Conservation (phyloP, 2,329 filamentous ascomycete genomes). For the Neocucurbitaria cava region DNA sequence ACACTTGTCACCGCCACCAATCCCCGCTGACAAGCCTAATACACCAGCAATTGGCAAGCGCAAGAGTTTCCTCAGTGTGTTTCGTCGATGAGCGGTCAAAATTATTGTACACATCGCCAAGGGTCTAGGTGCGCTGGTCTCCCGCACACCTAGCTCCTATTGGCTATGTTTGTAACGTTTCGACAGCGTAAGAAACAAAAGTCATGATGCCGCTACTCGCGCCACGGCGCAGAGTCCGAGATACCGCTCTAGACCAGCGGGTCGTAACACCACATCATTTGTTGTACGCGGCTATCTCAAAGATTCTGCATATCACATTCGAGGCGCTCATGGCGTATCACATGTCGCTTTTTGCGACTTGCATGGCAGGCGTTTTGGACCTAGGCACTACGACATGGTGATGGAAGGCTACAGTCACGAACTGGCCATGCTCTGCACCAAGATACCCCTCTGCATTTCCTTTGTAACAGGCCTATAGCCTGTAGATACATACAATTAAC, state of each 20-base stretch:
- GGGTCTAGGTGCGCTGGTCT: background rate
- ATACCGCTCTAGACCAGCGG: slow-evolving; percentile 1
- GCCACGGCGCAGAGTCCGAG: background rate
- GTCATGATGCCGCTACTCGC: background rate
- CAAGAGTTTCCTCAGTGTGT: slow-evolving; percentile 56
- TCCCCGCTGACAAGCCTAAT: slow-evolving; percentile 36
- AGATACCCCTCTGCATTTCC: slow-evolving; percentile 15
- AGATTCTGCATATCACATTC: slow-evolving; percentile 12
- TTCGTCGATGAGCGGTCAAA: slow-evolving; percentile 38
- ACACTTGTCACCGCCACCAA: slow-evolving; percentile 33
- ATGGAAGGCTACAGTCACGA: background rate
- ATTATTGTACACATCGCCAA: background rate
- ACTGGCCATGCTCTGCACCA: background rate
- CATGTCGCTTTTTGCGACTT: slow-evolving; percentile 4
- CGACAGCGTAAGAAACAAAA: slow-evolving; percentile 4
- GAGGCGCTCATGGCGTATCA: slow-evolving; percentile 1
- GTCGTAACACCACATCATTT: slow-evolving; percentile 8
- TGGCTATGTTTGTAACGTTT: background rate
- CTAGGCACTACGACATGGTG: slow-evolving; percentile 4
- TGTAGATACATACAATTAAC: slow-evolving; percentile 5
- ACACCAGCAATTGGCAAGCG: slow-evolving; percentile 53
- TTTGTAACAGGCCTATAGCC: slow-evolving; percentile 4
- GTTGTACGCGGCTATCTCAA: slow-evolving; percentile 1
- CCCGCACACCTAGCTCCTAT: background rate
- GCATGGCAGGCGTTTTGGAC: slow-evolving; percentile 12